Conservation (phyloP, 495 filamentous ascomycete genomes). For the Aspergillus heteromorphus region DNA sequence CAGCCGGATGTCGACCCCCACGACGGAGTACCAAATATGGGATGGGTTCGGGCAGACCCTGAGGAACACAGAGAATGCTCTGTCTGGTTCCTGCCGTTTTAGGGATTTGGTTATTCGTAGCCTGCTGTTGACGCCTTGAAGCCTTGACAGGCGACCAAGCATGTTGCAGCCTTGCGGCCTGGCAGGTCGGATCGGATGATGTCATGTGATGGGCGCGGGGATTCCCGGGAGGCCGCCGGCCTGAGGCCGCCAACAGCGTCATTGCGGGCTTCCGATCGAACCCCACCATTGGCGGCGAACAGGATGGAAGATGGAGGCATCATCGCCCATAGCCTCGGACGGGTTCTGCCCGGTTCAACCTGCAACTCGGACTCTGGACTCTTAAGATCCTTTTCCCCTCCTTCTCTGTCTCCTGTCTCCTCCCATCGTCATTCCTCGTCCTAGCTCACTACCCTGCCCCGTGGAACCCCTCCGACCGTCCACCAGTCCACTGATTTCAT, state of each 20-base stretch:
- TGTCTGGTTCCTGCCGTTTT: too few relatives aligned
- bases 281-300: slow-evolving; percentile 7
- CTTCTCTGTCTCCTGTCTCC: not conserved
- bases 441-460: not conserved
- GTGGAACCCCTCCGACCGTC: not conserved
- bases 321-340: slow-evolving; percentile 17
- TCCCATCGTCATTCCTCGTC: slow-evolving; percentile 2
- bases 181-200: slow-evolving; percentile 12
- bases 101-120: too few relatives aligned
- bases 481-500: slow-evolving; percentile 21
- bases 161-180: too few relatives aligned
- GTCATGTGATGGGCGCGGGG: slow-evolving; percentile 26
- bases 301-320: slow-evolving; percentile 3
- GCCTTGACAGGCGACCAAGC: too few relatives aligned
- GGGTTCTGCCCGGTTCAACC: not conserved
- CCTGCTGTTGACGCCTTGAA: too few relatives aligned
- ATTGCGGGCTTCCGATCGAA: slow-evolving; percentile 8
- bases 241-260: slow-evolving; percentile 16
- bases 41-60: not conserved
- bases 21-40: not conserved
- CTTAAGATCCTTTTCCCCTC: slow-evolving; percentile 6
- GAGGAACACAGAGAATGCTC: not conserved
- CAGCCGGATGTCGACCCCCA: not conserved
- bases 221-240: slow-evolving; percentile 17
- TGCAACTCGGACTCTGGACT: not conserved